These are phyloP conservation scores for Brassica carinata DNA, from an alignment of 345 rosid genomes.

Conservation along the genomic window DNA sequence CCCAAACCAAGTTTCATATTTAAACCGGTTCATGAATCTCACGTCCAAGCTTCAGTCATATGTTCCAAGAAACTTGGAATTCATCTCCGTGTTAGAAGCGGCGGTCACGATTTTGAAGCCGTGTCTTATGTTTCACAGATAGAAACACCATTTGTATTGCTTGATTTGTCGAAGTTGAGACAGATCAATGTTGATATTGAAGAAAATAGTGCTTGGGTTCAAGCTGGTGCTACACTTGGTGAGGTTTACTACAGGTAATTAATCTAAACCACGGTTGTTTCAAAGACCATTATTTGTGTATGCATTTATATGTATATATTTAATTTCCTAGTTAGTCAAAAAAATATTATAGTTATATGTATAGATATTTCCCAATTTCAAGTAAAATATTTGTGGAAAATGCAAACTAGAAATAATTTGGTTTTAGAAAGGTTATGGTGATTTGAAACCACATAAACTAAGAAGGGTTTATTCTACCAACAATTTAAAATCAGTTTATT, in stretches of 20 bases:
- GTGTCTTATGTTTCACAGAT: constrained; percentile 53
- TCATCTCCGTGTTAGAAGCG: constrained; percentile 58
- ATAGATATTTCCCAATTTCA: not conserved
- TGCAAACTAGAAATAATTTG: not conserved
- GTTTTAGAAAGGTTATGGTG: not conserved
- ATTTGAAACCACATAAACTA: not conserved
- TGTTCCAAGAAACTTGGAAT: constrained; percentile 50
- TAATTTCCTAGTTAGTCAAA: not conserved
- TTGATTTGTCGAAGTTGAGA: constrained; percentile 56
- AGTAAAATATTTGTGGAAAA: not conserved
- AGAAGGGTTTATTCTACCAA: not conserved
- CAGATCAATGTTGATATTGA: constrained; percentile 44
- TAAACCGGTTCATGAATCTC: constrained; percentile 49
- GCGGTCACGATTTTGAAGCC: constrained; percentile 71
- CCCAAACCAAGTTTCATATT: constrained; percentile 65
- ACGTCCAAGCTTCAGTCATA: constrained; percentile 59
- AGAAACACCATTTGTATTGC: constrained; percentile 50
- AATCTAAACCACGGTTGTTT: not conserved
- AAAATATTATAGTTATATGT: not conserved
- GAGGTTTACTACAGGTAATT: constrained; percentile 47
- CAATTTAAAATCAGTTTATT: too few species aligned
- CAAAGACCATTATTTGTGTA: not conserved
- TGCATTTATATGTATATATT: not conserved
- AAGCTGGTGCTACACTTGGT: constrained; percentile 68
- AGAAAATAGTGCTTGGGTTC: constrained; percentile 56